These are phyloP conservation scores for Talaromyces atroroseus DNA, from an alignment of 2,329 filamentous ascomycete genomes.

Conservation along the genomic window DNA sequence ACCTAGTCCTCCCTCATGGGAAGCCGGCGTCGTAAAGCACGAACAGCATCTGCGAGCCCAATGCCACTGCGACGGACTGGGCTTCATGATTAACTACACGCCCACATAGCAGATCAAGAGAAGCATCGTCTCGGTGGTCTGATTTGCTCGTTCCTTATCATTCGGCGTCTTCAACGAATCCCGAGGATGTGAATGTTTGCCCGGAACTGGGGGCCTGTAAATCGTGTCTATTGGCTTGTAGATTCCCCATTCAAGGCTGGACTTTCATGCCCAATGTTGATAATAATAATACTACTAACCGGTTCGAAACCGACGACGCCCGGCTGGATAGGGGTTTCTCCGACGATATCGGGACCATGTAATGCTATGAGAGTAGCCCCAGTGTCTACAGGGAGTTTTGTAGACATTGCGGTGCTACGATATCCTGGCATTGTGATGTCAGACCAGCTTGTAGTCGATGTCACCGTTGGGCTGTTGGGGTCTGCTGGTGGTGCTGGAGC, in stretches of 20 bases:
- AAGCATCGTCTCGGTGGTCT: slow-evolving; percentile 46
- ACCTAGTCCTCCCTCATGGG: neutral
- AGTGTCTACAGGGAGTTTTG: slow-evolving; percentile 59
- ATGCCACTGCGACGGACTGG: slow-evolving; percentile 53
- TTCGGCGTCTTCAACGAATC: slow-evolving; percentile 38
- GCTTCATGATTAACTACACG: slow-evolving; percentile 54
- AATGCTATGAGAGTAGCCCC: slow-evolving; percentile 49
- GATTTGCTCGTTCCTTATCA: slow-evolving; percentile 51
- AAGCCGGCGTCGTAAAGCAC: neutral
- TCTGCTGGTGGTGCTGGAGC: slow-evolving; percentile 50
- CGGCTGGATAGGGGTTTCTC: slow-evolving; percentile 12
- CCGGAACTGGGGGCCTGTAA: slow-evolving; percentile 58
- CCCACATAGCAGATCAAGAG: slow-evolving; percentile 44
- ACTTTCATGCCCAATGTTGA: slow-evolving; percentile 58
- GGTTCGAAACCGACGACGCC: slow-evolving; percentile 26
- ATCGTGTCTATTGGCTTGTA: slow-evolving; percentile 56
- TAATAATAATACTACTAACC: slow-evolving; percentile 39
- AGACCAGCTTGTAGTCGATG: slow-evolving; percentile 56
- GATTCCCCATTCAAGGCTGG: slow-evolving; percentile 62
- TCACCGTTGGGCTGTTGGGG: slow-evolving; percentile 56
- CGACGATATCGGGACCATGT: slow-evolving; percentile 40
- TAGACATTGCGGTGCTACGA: slow-evolving; percentile 55
- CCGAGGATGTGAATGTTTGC: slow-evolving; percentile 52
- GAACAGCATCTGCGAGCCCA: slow-evolving; percentile 35
- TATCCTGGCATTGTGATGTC: slow-evolving; percentile 56